Evolutionary conservation across 75 land plant genomes (phyloP).

Genomic region (Pseudotsuga menziesii): DNA sequence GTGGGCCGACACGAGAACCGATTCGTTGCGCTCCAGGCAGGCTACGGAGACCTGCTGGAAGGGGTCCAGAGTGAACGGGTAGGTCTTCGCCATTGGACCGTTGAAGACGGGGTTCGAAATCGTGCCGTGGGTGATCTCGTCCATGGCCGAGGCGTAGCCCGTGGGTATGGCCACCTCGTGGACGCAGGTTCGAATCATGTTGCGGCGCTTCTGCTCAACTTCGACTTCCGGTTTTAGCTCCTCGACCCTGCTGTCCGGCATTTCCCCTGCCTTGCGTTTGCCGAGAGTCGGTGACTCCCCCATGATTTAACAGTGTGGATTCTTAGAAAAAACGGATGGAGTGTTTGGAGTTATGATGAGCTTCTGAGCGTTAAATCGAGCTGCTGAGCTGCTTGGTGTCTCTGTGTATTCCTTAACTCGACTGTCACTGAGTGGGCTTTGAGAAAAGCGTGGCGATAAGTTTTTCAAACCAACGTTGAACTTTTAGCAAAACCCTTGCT

Average conservation of each 20-base stretch:
- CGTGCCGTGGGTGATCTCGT: conserved; percentile 68
- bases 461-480: too few species aligned
- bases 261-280: conserved; percentile 10
- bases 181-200: conserved; percentile 52
- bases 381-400: too few species aligned
- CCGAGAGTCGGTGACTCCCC: conserved; percentile 8
- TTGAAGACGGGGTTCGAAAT: conserved; percentile 56
- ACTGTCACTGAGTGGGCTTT: too few species aligned
- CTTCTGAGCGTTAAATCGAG: too few species aligned
- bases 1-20: conserved; percentile 43
- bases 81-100: conserved; percentile 59
- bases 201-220: conserved; percentile 28
- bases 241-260: neutral
- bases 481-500: too few species aligned
- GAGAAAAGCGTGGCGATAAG: too few species aligned
- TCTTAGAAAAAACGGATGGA: too few species aligned
- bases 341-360: too few species aligned
- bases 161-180: conserved; percentile 89
- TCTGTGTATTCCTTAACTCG: too few species aligned
- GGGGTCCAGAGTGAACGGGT: conserved; percentile 49
- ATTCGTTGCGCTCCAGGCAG: conserved; percentile 15
- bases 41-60: conserved; percentile 59
- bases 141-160: conserved; percentile 37
- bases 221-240: neutral
- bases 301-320: neutral